These are phyloP conservation scores for Cladophialophora immunda DNA, from an alignment of 2,329 filamentous ascomycete species.

Conservation along the genomic window DNA sequence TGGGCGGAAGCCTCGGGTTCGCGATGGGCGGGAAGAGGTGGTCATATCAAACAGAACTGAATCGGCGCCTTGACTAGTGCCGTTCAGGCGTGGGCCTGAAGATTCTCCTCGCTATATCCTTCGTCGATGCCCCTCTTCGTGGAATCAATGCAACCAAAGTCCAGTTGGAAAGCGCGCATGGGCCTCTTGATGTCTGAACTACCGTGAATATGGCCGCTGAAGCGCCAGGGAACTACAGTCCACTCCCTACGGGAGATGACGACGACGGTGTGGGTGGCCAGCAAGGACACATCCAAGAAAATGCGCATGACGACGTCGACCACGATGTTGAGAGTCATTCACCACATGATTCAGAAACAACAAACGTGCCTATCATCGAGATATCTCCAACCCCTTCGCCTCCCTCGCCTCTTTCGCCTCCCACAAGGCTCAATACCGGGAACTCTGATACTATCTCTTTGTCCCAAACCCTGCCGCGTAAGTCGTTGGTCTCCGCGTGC, in stretches of 20 bases:
- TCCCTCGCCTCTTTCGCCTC: background rate
- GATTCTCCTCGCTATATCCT: background rate
- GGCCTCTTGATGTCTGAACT: background rate
- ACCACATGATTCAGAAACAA: background rate
- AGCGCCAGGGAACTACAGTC: slow-evolving; percentile 6
- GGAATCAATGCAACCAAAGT: background rate
- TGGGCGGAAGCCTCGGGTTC: background rate
- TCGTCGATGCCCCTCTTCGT: background rate
- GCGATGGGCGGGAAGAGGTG: background rate
- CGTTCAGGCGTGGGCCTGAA: background rate
- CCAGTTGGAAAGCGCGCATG: background rate
- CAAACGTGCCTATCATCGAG: slow-evolving; percentile 16
- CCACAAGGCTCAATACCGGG: slow-evolving; percentile 8
- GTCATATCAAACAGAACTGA: background rate
- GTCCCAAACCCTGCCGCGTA: slow-evolving; percentile 20
- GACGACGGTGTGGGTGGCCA: background rate
- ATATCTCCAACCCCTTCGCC: slow-evolving; percentile 13
- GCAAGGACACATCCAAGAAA: slow-evolving; percentile 2
- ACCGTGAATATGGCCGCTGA: slow-evolving; percentile 2
- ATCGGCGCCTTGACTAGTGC: background rate
- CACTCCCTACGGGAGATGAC: slow-evolving; percentile 10
- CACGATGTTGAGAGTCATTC: background rate
- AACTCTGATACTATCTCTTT: background rate
- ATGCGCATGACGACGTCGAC: background rate
- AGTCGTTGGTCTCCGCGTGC: background rate